phyloP scores from a whole-genome alignment of 148 eudicot species.

The Rhododendron ovatum region DNA sequence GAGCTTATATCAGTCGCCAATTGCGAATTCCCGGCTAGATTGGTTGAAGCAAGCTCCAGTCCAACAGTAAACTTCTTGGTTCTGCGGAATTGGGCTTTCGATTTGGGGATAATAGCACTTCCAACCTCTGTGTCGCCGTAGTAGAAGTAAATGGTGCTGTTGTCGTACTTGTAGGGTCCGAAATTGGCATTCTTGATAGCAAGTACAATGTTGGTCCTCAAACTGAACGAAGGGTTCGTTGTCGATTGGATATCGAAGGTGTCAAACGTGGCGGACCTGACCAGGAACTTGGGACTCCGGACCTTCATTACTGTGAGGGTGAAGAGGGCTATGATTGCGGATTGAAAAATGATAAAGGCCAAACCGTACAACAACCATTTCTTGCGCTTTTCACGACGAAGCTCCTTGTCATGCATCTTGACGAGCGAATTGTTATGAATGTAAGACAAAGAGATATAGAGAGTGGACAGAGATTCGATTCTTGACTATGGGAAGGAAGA shows the following conservation, averaged over 20 bases:
- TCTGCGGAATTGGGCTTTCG: background rate
- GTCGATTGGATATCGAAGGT: background rate
- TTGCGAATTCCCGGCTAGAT: background rate
- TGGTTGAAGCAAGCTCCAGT: background rate
- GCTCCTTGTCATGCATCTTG: background rate
- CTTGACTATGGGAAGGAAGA: no score
- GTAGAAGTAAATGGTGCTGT: background rate
- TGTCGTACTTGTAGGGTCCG: slow-evolving; percentile 8
- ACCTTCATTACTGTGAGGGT: slow-evolving; percentile 14
- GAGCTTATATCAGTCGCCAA: background rate
- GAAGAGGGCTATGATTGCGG: background rate
- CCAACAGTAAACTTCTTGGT: slow-evolving; percentile 11
- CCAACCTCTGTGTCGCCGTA: background rate
- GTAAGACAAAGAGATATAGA: background rate
- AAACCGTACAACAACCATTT: background rate
- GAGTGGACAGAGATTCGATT: background rate
- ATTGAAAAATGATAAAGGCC: slow-evolving; percentile 9
- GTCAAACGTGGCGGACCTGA: background rate
- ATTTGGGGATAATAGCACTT: background rate
- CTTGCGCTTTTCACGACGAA: slow-evolving; percentile 14
- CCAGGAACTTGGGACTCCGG: slow-evolving; percentile 14
- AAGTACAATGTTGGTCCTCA: background rate
- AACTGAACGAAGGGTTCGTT: background rate
- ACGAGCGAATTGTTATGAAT: background rate
- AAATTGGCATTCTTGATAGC: slow-evolving; percentile 16